Base-by-base conservation (phyloP, 768 basidiomycete genomes). In the Lanmaoa pseudosensibilis region DNA sequence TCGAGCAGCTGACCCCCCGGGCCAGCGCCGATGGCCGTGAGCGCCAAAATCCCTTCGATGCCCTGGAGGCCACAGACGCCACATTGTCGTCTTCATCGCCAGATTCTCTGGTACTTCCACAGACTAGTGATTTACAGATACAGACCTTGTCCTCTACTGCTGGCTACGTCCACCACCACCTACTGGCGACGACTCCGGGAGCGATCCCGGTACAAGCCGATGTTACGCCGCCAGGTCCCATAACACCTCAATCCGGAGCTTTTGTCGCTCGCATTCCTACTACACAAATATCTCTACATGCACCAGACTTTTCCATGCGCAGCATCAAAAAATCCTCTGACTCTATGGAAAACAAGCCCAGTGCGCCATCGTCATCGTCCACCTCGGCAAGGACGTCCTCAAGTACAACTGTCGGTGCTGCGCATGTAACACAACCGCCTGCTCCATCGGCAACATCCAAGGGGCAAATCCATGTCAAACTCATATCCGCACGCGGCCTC, bases 381-480 rank as follows among this genome's bases (percentile, higher is more conserved):
- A 52, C 78, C 65, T 65, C 77, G 59, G 33, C 68, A 57, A 55
- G 67, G 59, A 49, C 78, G 30, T 68, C 78, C 37, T 65, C 75
- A 48, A 69, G 66, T 23, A 58, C 60, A 12, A 48, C 57, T 30
- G 50, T 46, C 46, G 48, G 61, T 36, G 32, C 64, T 60, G 41
- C 59, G 10, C 60, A 65, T 27, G 19, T 71, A 7, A 44, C 73
- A 46, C 60, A 73, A 37, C 72, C 56, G 48, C 71, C 52, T 38
- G 62, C 67, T 7, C 48, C 72, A 55, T 71, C 76, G 4, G 71
- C 71, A 37, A 70, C 75, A 11, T 77, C 79, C 58, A 79, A 74
- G 66, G 90, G 90, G 57, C 93, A 94, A 74, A 88, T 99, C 52
- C 92, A 92, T 66, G 89, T 99, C 74, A 98, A 98, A 75, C 85